phyloP scores from a whole-genome alignment of 169 alveolate genomes.

The Cryptosporidium muris region DNA sequence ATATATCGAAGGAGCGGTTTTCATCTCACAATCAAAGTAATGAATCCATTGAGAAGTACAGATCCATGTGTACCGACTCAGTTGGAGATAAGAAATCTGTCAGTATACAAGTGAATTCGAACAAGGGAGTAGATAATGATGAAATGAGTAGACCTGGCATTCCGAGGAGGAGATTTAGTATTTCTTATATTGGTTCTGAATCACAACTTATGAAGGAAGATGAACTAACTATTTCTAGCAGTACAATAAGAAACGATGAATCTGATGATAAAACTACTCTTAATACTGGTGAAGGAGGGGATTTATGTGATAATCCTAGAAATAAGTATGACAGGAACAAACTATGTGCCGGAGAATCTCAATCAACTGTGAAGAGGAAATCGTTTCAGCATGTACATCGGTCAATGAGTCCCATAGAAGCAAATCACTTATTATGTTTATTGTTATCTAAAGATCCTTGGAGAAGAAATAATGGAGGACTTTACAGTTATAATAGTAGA shows the following conservation, averaged over 20 bases:
- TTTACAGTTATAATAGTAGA: constrained; percentile 58
- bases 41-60: no score
- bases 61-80: neutral
- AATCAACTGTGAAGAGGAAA: constrained; percentile 10
- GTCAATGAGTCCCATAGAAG: constrained; percentile 34
- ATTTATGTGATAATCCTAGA: no score
- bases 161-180: constrained; percentile 61
- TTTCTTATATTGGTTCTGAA: constrained; percentile 30
- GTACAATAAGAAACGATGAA: neutral
- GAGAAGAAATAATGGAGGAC: constrained; percentile 53
- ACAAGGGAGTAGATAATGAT: neutral
- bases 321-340: no score
- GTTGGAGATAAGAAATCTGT: neutral
- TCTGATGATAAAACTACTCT: neutral
- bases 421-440: constrained; percentile 60
- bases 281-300: neutral
- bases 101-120: neutral
- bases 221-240: neutral
- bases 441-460: constrained; percentile 61
- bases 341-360: neutral
- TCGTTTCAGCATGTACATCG: no score
- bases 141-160: neutral
- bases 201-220: constrained; percentile 1
- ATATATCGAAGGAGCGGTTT: constrained; percentile 9
- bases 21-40: neutral